Evolutionary conservation across 306 rosid species (phyloP).

Genomic region (Acacia acuminata): DNA sequence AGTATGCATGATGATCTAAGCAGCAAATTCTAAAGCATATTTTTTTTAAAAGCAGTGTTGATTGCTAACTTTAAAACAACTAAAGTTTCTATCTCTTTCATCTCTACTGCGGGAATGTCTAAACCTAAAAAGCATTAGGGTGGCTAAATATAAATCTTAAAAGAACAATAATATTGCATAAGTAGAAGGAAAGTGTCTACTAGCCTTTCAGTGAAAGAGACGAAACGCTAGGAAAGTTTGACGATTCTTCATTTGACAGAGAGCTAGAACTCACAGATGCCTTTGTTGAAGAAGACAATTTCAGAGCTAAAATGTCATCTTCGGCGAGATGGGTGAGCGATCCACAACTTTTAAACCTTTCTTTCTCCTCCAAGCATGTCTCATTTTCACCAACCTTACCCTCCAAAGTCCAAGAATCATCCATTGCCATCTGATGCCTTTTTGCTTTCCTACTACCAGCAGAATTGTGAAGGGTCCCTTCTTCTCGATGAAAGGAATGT

Average conservation of each 20-base stretch:
- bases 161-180: not conserved
- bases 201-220: slow-evolving; percentile 80
- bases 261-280: slow-evolving; percentile 55
- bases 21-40: slow-evolving; percentile 13
- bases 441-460: slow-evolving; percentile 46
- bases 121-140: slow-evolving; percentile 1
- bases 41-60: not conserved
- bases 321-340: slow-evolving; percentile 42
- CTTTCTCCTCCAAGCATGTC: slow-evolving; percentile 38
- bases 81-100: not conserved
- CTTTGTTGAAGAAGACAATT: slow-evolving; percentile 60
- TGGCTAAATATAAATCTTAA: slow-evolving; percentile 17
- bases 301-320: slow-evolving; percentile 56
- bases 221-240: slow-evolving; percentile 51
- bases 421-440: slow-evolving; percentile 36
- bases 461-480: slow-evolving; percentile 33
- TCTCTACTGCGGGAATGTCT: not conserved
- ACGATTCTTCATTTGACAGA: slow-evolving; percentile 63
- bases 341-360: slow-evolving; percentile 34
- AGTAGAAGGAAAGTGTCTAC: slow-evolving; percentile 21
- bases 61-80: slow-evolving; percentile 13
- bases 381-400: slow-evolving; percentile 43
- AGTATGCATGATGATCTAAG: slow-evolving; percentile 7
- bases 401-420: slow-evolving; percentile 41
- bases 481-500: slow-evolving; percentile 37